Evolutionary conservation across 2,329 filamentous ascomycete species (phyloP).

Genomic region (Leptodontidium sp.): DNA sequence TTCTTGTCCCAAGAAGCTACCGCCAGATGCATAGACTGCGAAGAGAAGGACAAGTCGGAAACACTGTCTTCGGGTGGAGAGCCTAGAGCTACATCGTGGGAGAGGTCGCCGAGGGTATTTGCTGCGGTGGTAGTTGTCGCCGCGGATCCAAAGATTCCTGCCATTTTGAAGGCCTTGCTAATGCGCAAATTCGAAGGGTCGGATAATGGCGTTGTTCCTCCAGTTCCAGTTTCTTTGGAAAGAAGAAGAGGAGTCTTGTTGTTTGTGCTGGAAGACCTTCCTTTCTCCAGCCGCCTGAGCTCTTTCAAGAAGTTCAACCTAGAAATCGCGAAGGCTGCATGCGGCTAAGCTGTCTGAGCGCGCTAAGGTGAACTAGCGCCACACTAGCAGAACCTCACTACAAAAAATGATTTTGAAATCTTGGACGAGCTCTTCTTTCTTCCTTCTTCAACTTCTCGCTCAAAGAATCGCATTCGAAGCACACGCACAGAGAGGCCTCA

Average conservation of each 20-base stretch:
- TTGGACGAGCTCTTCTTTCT: slow-evolving; percentile 46
- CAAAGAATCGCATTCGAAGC: slow-evolving; percentile 99
- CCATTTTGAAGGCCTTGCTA: slow-evolving; percentile 58
- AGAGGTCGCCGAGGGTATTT: slow-evolving; percentile 88
- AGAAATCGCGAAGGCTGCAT: slow-evolving; percentile 22
- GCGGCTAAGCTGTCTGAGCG: slow-evolving; percentile 14
- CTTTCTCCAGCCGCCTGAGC: slow-evolving; percentile 28
- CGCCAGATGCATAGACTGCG: slow-evolving; percentile 80
- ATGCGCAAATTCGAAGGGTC: slow-evolving; percentile 2
- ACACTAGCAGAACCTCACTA: slow-evolving; percentile 20
- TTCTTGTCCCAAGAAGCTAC: slow-evolving; percentile 98
- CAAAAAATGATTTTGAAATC: slow-evolving; percentile 33
- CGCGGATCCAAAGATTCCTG: slow-evolving; percentile 65
- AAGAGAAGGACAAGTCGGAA: slow-evolving; percentile 85
- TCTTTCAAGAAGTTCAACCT: slow-evolving; percentile 23
- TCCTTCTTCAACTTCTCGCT: slow-evolving; percentile 77
- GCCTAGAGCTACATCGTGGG: slow-evolving; percentile 82
- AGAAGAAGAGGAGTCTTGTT: slow-evolving; percentile 8
- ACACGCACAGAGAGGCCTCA: slow-evolving; percentile 78
- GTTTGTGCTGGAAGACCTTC: slow-evolving; percentile 8
- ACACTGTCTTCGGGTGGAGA: slow-evolving; percentile 88
- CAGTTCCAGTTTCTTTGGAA: slow-evolving; percentile 1
- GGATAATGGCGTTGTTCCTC: slow-evolving; percentile 9
- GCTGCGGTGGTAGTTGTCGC: slow-evolving; percentile 58
- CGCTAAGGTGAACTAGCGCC: slow-evolving; percentile 22